Percentiles rank a stretch among this genome's conserved stretches.
These are phyloP conservation scores for Pneumocystis wakefieldiae DNA, from an alignment of 1,139 yeast species.

Conservation along the genomic window DNA sequence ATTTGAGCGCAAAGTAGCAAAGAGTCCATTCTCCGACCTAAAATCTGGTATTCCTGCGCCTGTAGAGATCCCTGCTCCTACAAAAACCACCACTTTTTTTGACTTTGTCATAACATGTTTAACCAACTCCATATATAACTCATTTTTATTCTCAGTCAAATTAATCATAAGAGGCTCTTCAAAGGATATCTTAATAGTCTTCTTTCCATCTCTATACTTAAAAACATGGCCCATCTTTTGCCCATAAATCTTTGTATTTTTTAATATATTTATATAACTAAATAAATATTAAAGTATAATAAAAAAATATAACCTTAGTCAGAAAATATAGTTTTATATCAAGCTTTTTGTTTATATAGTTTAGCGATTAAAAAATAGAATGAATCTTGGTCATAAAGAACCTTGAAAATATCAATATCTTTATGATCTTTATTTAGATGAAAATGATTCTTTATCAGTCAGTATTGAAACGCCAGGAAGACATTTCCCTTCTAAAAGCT, in stretches of 20 bases:
- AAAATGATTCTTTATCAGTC: conserved; percentile 40
- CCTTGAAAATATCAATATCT: no score
- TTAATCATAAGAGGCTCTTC: not conserved
- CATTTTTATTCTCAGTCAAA: not conserved
- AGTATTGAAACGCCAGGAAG: conserved; percentile 93
- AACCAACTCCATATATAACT: not conserved
- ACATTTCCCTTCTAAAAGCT: conserved; percentile 92
- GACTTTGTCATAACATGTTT: not conserved
- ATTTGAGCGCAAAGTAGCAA: conserved; percentile 26
- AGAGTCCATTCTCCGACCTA: conserved; percentile 62
- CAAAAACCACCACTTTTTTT: not conserved
- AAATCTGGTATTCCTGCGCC: conserved; percentile 88
- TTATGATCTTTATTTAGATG: no score
- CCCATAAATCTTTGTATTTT: not conserved
- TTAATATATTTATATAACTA: not conserved
- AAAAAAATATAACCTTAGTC: not conserved
- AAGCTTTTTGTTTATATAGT: not conserved
- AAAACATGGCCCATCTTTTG: not conserved
- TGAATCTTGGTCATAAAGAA: no score
- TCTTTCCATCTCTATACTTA: not conserved
- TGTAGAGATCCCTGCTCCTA: conserved; percentile 80
- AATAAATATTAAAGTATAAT: not conserved
- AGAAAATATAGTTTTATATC: not conserved
- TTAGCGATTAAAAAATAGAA: not conserved
- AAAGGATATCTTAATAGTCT: not conserved